phyloP scores from a whole-genome alignment of 2,329 filamentous ascomycete species.

The Thelonectria olida region DNA sequence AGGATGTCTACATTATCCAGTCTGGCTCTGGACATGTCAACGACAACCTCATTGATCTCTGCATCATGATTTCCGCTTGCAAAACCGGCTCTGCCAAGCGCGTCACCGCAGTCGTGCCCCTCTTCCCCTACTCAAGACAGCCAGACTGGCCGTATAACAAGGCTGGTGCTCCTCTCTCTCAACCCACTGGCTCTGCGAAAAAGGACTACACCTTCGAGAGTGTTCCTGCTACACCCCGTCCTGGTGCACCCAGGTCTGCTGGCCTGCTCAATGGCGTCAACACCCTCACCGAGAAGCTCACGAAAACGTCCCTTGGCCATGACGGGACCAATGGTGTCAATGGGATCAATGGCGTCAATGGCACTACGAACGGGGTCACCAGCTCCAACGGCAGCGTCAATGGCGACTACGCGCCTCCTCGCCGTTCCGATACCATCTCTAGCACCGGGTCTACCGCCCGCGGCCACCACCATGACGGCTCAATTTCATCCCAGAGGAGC shows the following conservation, averaged over 20 bases:
- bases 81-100: slow-evolving; percentile 91
- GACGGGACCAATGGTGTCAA: slow-evolving; percentile 41
- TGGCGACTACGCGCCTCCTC: slow-evolving; percentile 44
- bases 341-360: slow-evolving; percentile 9
- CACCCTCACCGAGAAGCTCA: slow-evolving; percentile 75
- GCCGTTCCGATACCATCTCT: slow-evolving; percentile 48
- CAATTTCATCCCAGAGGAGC: slow-evolving; percentile 55
- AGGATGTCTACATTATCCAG: slow-evolving; percentile 99
- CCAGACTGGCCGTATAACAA: slow-evolving; percentile 98
- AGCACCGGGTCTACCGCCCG: slow-evolving; percentile 47
- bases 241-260: slow-evolving; percentile 72
- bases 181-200: slow-evolving; percentile 57
- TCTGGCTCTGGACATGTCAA: slow-evolving; percentile 93
- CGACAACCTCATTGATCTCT: slow-evolving; percentile 94
- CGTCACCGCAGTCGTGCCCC: slow-evolving; percentile 91
- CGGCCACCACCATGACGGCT: slow-evolving; percentile 50
- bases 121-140: slow-evolving; percentile 97
- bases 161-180: slow-evolving; percentile 85
- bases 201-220: slow-evolving; percentile 90
- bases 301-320: slow-evolving; percentile 69
- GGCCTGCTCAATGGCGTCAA: slow-evolving; percentile 75
- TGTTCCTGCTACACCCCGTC: slow-evolving; percentile 84
- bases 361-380: slow-evolving; percentile 35
- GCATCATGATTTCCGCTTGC: slow-evolving; percentile 98
- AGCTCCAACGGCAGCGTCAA: slow-evolving; percentile 34